These are phyloP conservation scores for Phytophthora cactorum DNA, from an alignment of 352 stramenopile genomes.

Conservation along the genomic window DNA sequence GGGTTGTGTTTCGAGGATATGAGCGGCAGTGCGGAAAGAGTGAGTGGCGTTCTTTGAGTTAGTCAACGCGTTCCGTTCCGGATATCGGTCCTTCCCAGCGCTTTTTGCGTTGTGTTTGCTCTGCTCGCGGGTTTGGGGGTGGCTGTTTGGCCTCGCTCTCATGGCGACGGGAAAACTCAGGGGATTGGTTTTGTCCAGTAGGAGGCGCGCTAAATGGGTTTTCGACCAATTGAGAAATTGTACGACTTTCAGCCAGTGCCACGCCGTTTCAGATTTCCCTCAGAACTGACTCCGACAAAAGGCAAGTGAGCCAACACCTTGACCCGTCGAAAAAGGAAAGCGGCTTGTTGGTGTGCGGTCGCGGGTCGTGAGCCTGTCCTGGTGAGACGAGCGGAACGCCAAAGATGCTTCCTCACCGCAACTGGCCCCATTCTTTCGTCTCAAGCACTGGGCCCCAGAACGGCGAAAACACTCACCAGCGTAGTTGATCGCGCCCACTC, in stretches of 20 bases:
- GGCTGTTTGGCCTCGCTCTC: slow-evolving; percentile 31
- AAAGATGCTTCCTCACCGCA: slow-evolving; percentile 9
- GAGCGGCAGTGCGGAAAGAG: neutral
- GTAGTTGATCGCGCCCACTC: neutral
- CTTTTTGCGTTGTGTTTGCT: slow-evolving; percentile 43
- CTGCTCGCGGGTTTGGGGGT: slow-evolving; percentile 20
- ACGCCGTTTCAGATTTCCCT: slow-evolving; percentile 8
- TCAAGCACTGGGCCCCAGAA: neutral
- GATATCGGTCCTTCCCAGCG: slow-evolving; percentile 23
- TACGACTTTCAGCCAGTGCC: slow-evolving; percentile 26
- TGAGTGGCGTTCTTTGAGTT: slow-evolving; percentile 8
- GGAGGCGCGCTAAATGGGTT: neutral
- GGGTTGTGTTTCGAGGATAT: slow-evolving; percentile 11
- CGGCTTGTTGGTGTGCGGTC: neutral
- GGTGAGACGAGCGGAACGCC: neutral
- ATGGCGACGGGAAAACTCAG: slow-evolving; percentile 33
- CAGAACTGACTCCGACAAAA: slow-evolving; percentile 28
- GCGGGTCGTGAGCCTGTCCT: slow-evolving; percentile 16
- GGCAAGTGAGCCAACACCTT: neutral
- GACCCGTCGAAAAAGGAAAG: slow-evolving; percentile 12
- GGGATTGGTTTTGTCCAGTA: slow-evolving; percentile 28
- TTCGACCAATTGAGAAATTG: slow-evolving; percentile 15
- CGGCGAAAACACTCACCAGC: neutral
- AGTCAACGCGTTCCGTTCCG: slow-evolving; percentile 21
- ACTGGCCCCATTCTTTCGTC: slow-evolving; percentile 18